Conservation (phyloP, 1,139 yeast genomes). For the Kluyveromyces sp. region DNA sequence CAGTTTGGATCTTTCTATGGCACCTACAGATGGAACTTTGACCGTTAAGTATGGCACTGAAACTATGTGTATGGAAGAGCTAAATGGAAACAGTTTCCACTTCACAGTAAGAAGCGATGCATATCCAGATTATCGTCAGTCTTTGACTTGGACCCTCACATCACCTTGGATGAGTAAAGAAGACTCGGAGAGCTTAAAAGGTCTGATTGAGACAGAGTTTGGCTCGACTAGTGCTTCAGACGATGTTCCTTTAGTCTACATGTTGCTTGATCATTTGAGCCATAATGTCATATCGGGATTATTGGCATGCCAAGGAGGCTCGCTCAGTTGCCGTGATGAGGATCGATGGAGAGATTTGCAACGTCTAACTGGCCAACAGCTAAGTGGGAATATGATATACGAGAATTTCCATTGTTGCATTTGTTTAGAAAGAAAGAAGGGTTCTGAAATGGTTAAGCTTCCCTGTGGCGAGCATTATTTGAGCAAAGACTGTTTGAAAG, state of each 20-base stretch:
- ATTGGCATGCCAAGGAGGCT: conserved; percentile 21
- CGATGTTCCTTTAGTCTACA: conserved; percentile 36
- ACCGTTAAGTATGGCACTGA: neutral
- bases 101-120: conserved; percentile 19
- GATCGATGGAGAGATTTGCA: conserved; percentile 18
- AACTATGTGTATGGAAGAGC: conserved; percentile 13
- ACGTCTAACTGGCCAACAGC: conserved; percentile 22
- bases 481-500: conserved; percentile 45
- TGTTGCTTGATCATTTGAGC: conserved; percentile 40
- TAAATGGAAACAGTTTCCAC: conserved; percentile 21
- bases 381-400: conserved; percentile 33
- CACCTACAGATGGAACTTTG: neutral
- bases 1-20: conserved; percentile 10
- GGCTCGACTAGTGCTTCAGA: conserved; percentile 30
- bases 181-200: conserved; percentile 17
- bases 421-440: conserved; percentile 50
- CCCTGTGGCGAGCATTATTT: conserved; percentile 46
- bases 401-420: conserved; percentile 50
- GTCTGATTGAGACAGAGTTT: conserved; percentile 25
- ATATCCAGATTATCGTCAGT: conserved; percentile 21
- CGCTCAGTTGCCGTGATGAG: conserved; percentile 13
- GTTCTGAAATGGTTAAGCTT: conserved; percentile 39
- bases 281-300: conserved; percentile 25
- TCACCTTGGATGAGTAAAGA: conserved; percentile 29
- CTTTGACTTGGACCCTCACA: conserved; percentile 18